These are phyloP conservation scores for Cladobotryum protrusum DNA, from an alignment of 2,329 filamentous ascomycete genomes.

Conservation along the genomic window DNA sequence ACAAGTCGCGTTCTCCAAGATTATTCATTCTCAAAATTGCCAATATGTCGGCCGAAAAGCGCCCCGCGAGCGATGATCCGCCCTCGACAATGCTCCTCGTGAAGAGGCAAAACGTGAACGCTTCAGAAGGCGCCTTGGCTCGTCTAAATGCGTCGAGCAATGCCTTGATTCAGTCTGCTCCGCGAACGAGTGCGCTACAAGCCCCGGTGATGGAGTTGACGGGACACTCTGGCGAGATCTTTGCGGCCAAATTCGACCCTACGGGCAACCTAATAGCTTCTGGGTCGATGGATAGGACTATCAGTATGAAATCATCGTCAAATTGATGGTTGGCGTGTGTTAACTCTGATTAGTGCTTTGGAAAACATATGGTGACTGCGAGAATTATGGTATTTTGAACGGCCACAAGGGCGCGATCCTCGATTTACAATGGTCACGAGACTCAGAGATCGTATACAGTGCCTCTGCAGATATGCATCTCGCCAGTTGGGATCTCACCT, in stretches of 20 bases:
- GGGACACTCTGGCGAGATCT: constrained; percentile 79
- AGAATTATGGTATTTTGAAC: constrained; percentile 84
- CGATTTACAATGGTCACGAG: constrained; percentile 93
- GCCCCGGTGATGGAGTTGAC: constrained; percentile 92
- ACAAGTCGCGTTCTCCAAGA: too few relatives aligned
- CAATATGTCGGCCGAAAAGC: constrained; percentile 86
- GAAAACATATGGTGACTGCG: constrained; percentile 86
- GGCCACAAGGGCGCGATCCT: constrained; percentile 89
- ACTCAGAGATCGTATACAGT: constrained; percentile 84
- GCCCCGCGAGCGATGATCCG: constrained; percentile 80
- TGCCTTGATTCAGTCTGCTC: constrained; percentile 49
- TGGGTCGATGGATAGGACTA: constrained; percentile 88
- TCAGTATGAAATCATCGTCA: constrained; percentile 51
- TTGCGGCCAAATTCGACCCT: constrained; percentile 83
- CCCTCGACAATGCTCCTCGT: constrained; percentile 74
- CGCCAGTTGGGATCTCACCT: constrained; percentile 91
- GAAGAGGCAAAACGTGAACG: constrained; percentile 73
- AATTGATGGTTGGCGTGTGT: not conserved
- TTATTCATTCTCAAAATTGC: too few relatives aligned
- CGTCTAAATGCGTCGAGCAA: constrained; percentile 44
- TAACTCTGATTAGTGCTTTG: constrained; percentile 63
- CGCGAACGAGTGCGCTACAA: constrained; percentile 75
- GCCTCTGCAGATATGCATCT: constrained; percentile 91
- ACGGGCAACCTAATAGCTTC: constrained; percentile 86
- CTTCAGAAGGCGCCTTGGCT: constrained; percentile 41